Evolutionary conservation across 164 flowering plant species (phyloP), one percentile per base, ranked within the genome.

Genomic region (Macadamia tetraphylla): DNA sequence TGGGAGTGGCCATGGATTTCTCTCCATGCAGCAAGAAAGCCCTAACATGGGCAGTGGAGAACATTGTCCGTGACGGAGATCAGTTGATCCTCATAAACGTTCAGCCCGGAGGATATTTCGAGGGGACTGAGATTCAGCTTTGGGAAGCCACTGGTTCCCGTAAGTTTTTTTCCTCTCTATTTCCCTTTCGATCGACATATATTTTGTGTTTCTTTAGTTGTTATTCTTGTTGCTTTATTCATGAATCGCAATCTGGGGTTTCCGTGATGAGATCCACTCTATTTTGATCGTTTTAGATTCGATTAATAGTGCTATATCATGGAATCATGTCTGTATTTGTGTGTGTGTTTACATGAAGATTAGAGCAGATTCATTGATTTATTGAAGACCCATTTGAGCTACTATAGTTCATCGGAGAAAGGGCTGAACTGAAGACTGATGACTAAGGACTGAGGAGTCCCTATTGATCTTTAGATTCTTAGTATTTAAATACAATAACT

Each of bases 71-170:
- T 0, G 65, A 72, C 6, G 97, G 91, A 0, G 97, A 94, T 76
- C 84, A 87, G 65, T 87, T 94, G 29, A 76, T 94, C 70, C 90
- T 94, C 57, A 48, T 91, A 35, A 80, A 77, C 60, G 77, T 91
- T 6, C 86, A 74, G 1, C 84, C 91, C 40, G 81, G 76, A 42
- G 81, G 75, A 2, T 1, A 75, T 63, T 86, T 84, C 63, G 97
- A 93, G 60, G 78, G 69, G 6, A 92, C 94, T 52, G 91, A 91
- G 86, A 75, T 80, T 83, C 91, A 88, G 82, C 98, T 94, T 63
- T 91, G 98, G 98, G 87, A 72, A 70, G 65, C 87, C 81, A 86
- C 91, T 64, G 98, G 98, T 44, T 91, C 98, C 35, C 98, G 98
- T 93, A 88, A n/a, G 83, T 7, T 60, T 46, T 66, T 30, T 32